phyloP scores from a whole-genome alignment of 2,329 filamentous ascomycete species.

The Colletotrichum sidae region DNA sequence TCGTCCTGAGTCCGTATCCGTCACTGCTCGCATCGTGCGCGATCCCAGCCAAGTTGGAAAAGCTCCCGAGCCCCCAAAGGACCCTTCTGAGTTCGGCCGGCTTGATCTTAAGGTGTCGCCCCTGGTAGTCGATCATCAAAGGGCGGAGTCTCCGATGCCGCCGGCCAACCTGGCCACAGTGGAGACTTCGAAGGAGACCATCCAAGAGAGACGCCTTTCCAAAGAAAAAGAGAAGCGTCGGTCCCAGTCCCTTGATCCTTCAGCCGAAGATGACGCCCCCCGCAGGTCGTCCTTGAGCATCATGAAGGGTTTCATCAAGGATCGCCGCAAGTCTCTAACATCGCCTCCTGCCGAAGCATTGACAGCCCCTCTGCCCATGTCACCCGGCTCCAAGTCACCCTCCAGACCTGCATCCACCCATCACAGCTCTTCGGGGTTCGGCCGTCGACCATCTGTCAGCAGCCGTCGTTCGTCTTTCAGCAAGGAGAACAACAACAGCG shows the following conservation, averaged over 20 bases:
- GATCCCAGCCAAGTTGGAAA: conserved; percentile 63
- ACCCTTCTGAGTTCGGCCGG: conserved; percentile 57
- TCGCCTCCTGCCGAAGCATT: conserved; percentile 59
- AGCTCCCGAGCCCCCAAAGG: conserved; percentile 54
- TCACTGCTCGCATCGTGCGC: conserved; percentile 85
- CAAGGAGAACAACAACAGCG: conserved; percentile 51
- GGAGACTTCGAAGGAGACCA: conserved; percentile 54
- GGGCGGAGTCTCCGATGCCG: conserved; percentile 46
- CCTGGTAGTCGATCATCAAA: conserved; percentile 68
- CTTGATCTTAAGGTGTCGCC: conserved; percentile 70
- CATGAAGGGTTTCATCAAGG: conserved; percentile 72
- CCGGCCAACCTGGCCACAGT: conserved; percentile 42
- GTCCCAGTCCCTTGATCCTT: conserved; percentile 50
- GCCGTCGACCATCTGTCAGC: conserved; percentile 73
- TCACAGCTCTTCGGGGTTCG: conserved; percentile 59
- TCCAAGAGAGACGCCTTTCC: conserved; percentile 61
- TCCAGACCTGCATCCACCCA: conserved; percentile 61
- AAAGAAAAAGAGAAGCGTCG: conserved; percentile 52
- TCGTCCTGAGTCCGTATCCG: conserved; percentile 82
- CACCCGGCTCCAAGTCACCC: conserved; percentile 52
- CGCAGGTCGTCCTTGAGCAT: conserved; percentile 70
- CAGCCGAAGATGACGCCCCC: conserved; percentile 52
- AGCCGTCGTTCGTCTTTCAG: conserved; percentile 67
- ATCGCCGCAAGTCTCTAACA: conserved; percentile 64
- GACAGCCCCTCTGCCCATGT: conserved; percentile 40